phyloP scores from a whole-genome alignment of 345 rosid species.

The Excoecaria cochinchinensis region DNA sequence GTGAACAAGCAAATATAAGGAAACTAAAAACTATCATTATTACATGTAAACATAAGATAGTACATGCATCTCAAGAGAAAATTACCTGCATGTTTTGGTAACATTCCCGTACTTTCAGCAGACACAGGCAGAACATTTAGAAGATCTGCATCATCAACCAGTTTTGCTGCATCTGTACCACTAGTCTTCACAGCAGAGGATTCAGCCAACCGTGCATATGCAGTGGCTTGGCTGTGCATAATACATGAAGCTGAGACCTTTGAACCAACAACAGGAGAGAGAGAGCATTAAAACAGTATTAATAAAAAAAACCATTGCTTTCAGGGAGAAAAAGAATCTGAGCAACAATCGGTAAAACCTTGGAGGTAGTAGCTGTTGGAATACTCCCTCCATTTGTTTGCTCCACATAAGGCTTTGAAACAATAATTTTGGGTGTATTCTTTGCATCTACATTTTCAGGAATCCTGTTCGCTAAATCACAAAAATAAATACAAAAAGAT shows the following conservation, averaged over 20 bases:
- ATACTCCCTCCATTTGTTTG: slow-evolving; percentile 29
- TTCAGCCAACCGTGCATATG: slow-evolving; percentile 63
- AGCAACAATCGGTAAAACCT: slow-evolving; percentile 34
- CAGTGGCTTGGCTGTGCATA: slow-evolving; percentile 70
- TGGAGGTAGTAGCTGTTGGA: slow-evolving; percentile 30
- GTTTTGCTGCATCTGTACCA: slow-evolving; percentile 27
- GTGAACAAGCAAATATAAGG: background rate
- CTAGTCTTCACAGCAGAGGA: slow-evolving; percentile 34
- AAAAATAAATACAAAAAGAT: background rate
- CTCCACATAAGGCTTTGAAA: slow-evolving; percentile 9
- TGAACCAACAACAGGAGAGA: slow-evolving; percentile 15
- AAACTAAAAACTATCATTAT: background rate
- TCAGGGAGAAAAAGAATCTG: background rate
- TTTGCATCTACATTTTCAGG: slow-evolving; percentile 5
- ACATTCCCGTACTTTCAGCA: slow-evolving; percentile 78
- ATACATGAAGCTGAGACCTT: slow-evolving; percentile 36
- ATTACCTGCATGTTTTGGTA: slow-evolving; percentile 61
- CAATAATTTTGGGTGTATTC: slow-evolving; percentile 7
- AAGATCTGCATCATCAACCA: slow-evolving; percentile 31
- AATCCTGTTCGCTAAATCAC: slow-evolving; percentile 9
- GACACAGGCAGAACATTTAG: slow-evolving; percentile 70
- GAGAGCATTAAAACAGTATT: background rate
- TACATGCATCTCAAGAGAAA: background rate
- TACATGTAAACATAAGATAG: background rate
- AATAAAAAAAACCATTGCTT: background rate